These are phyloP conservation scores for Solanum gandarillasii DNA, from an alignment of 257 asterid genomes.

Conservation along the genomic window DNA sequence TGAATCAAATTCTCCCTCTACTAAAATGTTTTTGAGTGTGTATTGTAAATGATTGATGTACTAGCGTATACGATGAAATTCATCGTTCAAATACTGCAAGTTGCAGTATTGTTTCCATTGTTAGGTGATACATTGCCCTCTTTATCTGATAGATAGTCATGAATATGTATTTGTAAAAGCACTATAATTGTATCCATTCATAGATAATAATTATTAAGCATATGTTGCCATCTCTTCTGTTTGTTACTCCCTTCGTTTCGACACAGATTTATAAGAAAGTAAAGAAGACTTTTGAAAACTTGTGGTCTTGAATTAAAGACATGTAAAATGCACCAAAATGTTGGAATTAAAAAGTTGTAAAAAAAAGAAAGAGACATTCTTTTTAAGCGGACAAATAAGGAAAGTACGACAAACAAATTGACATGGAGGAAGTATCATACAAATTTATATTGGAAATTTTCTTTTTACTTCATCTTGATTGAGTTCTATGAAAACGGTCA, in stretches of 20 bases:
- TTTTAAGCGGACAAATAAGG: too few species aligned
- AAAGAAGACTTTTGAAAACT: neutral
- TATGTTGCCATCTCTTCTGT: neutral
- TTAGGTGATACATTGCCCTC: neutral
- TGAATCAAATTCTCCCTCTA: neutral
- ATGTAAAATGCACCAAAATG: too few species aligned
- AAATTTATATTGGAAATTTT: neutral
- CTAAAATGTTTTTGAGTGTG: constrained; percentile 4
- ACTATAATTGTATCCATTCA: neutral
- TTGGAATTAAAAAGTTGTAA: neutral
- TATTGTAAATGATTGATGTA: neutral
- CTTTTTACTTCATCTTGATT: neutral
- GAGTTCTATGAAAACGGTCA: neutral
- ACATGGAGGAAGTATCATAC: neutral
- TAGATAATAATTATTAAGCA: neutral
- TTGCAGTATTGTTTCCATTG: neutral
- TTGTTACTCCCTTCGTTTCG: neutral
- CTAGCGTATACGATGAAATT: neutral
- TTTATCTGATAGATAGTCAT: neutral
- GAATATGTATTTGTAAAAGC: neutral
- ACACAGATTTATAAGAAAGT: neutral
- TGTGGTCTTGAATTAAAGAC: neutral
- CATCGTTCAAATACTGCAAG: neutral
- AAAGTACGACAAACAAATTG: neutral
- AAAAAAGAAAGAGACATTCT: too few species aligned